Base-by-base conservation (phyloP, 495 filamentous ascomycete species). In the Cercophora newfieldiana region DNA sequence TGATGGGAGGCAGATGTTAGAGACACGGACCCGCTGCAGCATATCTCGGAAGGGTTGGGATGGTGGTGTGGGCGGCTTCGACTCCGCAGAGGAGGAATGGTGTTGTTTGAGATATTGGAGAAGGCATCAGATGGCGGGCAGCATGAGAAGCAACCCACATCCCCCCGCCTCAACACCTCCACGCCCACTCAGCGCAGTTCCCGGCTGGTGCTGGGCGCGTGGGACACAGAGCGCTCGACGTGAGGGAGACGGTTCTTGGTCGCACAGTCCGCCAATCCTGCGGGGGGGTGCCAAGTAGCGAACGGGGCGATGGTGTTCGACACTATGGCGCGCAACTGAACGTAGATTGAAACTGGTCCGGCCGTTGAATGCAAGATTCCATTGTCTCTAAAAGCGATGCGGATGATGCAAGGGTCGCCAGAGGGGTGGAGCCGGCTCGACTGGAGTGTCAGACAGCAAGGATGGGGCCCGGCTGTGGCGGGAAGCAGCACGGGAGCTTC, bases 311-410 rank as follows among this genome's bases (percentile, higher is more conserved):
- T 26, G 21, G n/a, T 53, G 21, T 28, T 30, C 21, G 54, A n/a
- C 54, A 29, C 59, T 65, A 68, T 69, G 56, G 59, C 50, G 66
- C 50, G 62, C 50, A 58, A 68, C 49, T 30, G 61, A 62, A 44
- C 67, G 74, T 66, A 67, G 71, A 68, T 71, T 31, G 63, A 31
- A 48, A 63, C 57, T 69, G 63, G 59, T 51, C 61, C 58, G 66
- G 68, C 72, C 70, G 75, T 76, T 74, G 68, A 70, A 76, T 72
- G 71, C 73, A 71, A 74, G 75, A 77, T 76, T 72, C 67, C 71
- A 73, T 72, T 70, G 66, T 68, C 69, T 72, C 66, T 70, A 28
- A 55, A n/a, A 54, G 65, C 57, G 64, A 72, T 67, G 70, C 64
- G 68, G 66, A 74, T 74, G 71, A 77, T 73, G 74, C 71, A 77